phyloP scores from a whole-genome alignment of 495 filamentous ascomycete genomes.

The Neurospora sp. region DNA sequence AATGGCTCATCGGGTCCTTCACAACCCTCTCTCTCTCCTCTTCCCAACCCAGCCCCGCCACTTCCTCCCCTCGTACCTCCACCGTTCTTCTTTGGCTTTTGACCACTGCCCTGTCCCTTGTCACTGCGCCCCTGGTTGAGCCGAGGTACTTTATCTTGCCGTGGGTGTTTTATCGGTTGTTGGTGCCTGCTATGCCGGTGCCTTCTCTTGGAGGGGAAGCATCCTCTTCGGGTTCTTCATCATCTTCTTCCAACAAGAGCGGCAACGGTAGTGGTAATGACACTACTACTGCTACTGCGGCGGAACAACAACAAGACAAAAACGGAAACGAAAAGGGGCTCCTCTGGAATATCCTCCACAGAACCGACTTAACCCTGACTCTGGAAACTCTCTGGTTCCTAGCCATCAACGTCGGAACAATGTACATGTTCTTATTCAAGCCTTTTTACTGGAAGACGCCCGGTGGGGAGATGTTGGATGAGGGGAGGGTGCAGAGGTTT shows the following conservation, averaged over 20 bases:
- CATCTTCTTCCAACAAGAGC: not conserved
- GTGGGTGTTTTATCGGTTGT: slow-evolving; percentile 87
- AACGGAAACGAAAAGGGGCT: not conserved
- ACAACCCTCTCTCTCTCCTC: not conserved
- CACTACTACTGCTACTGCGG: not conserved
- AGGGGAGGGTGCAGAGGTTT: slow-evolving; percentile 74
- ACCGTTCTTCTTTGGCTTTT: slow-evolving; percentile 55
- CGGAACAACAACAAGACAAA: not conserved
- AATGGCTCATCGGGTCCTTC: not conserved
- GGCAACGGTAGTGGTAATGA: not conserved
- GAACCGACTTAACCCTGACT: slow-evolving; percentile 35
- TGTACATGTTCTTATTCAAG: slow-evolving; percentile 70
- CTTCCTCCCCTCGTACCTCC: slow-evolving; percentile 19
- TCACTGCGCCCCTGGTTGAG: slow-evolving; percentile 87
- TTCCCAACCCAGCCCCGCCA: not conserved
- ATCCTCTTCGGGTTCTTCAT: not conserved
- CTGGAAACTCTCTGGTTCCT: slow-evolving; percentile 76
- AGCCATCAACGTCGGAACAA: slow-evolving; percentile 58
- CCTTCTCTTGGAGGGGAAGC: not conserved
- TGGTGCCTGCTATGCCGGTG: slow-evolving; percentile 46
- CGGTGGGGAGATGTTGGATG: slow-evolving; percentile 47
- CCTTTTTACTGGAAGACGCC: slow-evolving; percentile 63
- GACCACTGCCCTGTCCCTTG: slow-evolving; percentile 62
- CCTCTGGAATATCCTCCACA: not conserved
- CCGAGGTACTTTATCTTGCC: slow-evolving; percentile 91